Base-by-base conservation (phyloP, 441 rosid species). In the Dalechampia spathulata region DNA sequence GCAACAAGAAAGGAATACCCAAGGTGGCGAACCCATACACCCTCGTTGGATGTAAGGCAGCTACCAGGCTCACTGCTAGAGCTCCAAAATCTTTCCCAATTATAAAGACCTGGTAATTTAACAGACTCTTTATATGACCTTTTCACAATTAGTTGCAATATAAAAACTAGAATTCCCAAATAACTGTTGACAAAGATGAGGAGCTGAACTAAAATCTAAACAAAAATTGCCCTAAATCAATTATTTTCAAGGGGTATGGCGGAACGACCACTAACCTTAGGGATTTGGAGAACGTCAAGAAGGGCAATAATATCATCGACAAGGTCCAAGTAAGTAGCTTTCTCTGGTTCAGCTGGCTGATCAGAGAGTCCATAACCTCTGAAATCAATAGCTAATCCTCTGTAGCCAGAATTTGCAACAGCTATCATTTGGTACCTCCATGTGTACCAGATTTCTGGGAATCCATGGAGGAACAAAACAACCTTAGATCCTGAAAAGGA, bases 371-470 rank as follows among this genome's bases (percentile, higher is more conserved):
- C 73, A 43, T 69, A 69, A 45, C 73, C 73, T 30, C 73, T 58
- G 47, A 47, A 54, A 53, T 68, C 73, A 26, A 63, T 39, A 12
- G 68, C 68, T 11, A 63, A 37, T 6, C 65, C 64, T 47, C 49
- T 9, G 25, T 47, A 58, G 0, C 73, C 68, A 32, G 68, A 64
- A 15, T 38, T n/a, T 11, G 73, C 73, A 13, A 58, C 61, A n/a
- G 32, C 65, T 15, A 63, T 27, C 73, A 68, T 58, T 16, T 68
- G 73, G 52, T 68, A 47, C 60, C 73, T 68, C 73, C 64, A 68
- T 13, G 67, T 43, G 37, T 68, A 68, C 72, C 72, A 68, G 15
- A 57, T 57, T 37, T 68, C 62, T 5, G 73, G 65, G 54, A 68
- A 63, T 43, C 73, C 68, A 39, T 68, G 73, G 5, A 63, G 48